Evolutionary conservation across 768 basidiomycete species (phyloP).

Genomic region (Termitomyces sp.): DNA sequence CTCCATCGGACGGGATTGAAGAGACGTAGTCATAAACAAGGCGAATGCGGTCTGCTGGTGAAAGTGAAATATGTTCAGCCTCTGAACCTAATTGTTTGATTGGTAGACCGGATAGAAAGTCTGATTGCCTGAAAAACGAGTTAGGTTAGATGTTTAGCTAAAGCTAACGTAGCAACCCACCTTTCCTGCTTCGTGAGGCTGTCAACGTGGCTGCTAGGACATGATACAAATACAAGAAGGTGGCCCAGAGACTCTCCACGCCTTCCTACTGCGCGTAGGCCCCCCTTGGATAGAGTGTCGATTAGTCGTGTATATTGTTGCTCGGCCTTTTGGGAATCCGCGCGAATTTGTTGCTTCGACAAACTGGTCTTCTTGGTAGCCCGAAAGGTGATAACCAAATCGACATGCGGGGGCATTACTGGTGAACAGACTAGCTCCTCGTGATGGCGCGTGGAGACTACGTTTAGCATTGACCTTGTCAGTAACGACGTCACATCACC

Average conservation of each 20-base stretch:
- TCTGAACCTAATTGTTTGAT: constrained; percentile 46
- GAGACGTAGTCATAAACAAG: constrained; percentile 73
- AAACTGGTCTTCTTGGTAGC: constrained; percentile 46
- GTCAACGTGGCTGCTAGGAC: constrained; percentile 58
- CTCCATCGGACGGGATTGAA: constrained; percentile 70
- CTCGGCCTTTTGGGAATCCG: constrained; percentile 63
- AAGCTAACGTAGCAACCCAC: constrained; percentile 38
- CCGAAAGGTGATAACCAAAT: constrained; percentile 73
- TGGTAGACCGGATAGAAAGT: constrained; percentile 77
- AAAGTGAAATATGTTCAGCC: constrained; percentile 45
- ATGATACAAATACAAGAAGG: constrained; percentile 73
- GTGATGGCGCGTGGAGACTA: not conserved
- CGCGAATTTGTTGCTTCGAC: constrained; percentile 61
- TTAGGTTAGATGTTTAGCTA: not conserved
- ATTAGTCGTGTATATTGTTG: constrained; percentile 69
- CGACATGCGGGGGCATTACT: constrained; percentile 48
- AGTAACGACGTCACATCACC: not conserved
- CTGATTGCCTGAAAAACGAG: constrained; percentile 53
- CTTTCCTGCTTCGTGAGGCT: constrained; percentile 72
- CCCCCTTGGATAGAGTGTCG: constrained; percentile 56
- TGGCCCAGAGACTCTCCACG: constrained; percentile 77
- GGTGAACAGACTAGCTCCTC: not conserved
- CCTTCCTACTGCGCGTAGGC: constrained; percentile 70
- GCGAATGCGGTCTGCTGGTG: constrained; percentile 78
- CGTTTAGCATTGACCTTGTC: not conserved